Conservation (phyloP, 2,329 filamentous ascomycete genomes). For the Albifimbria verrucaria region DNA sequence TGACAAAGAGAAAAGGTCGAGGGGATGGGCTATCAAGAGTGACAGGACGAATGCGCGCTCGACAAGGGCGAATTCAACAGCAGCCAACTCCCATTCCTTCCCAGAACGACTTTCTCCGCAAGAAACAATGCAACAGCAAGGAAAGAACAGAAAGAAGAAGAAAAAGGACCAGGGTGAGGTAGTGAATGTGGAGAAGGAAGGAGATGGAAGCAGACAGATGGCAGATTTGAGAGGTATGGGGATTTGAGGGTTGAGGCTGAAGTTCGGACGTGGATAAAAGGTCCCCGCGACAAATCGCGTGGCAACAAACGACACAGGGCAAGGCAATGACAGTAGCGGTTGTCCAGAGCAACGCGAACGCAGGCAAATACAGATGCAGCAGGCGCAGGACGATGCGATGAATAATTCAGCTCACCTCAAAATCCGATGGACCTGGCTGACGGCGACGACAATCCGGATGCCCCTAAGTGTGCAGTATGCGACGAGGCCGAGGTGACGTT, state of each 20-base stretch:
- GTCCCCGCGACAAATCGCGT: not conserved
- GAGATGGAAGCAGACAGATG: no score
- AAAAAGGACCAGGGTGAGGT: no score
- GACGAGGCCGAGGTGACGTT: no score
- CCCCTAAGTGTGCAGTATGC: no score
- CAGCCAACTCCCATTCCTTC: not conserved
- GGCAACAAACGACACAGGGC: conserved; percentile 2
- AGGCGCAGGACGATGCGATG: conserved; percentile 25
- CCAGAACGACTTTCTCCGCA: no score
- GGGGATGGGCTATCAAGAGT: not conserved
- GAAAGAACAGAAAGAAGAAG: no score
- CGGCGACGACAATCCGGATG: not conserved
- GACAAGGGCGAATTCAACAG: not conserved
- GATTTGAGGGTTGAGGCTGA: not conserved
- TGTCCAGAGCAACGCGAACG: conserved; percentile 28
- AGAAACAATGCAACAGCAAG: not conserved
- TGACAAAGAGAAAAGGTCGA: not conserved
- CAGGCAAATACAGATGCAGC: no score
- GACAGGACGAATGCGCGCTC: not conserved
- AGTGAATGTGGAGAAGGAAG: no score
- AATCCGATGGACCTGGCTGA: not conserved
- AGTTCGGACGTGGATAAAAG: not conserved
- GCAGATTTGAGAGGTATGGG: no score
- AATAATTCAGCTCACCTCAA: conserved; percentile 29
- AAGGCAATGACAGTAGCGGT: conserved; percentile 11